Conservation (phyloP, 1,284 basidiomycete genomes). For the Tilletiaria anomala region DNA sequence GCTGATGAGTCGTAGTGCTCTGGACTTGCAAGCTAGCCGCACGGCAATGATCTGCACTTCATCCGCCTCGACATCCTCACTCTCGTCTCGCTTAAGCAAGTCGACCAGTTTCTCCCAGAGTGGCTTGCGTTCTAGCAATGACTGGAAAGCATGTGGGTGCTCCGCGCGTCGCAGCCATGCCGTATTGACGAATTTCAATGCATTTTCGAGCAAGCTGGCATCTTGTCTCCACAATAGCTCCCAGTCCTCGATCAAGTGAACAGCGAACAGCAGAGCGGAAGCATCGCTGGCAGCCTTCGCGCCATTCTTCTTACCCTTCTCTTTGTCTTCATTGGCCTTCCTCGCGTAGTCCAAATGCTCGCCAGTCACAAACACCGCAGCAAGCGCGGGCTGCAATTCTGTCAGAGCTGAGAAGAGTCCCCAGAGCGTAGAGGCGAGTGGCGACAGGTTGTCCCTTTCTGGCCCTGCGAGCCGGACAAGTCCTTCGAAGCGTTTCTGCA, state of each 20-base stretch:
- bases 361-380: conserved; percentile 63
- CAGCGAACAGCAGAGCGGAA: background rate
- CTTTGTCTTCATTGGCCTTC: conserved; percentile 15
- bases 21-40: conserved; percentile 52
- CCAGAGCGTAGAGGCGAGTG: conserved; percentile 50
- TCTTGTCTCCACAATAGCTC: background rate
- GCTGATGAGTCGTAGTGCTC: conserved; percentile 58
- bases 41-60: conserved; percentile 49
- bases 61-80: conserved; percentile 49
- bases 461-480: conserved; percentile 17
- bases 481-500: background rate
- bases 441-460: conserved; percentile 23
- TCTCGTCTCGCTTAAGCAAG: no score
- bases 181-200: conserved; percentile 36
- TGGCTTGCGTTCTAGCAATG: no score
- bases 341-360: conserved; percentile 44
- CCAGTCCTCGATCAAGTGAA: background rate
- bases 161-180: no score
- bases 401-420: conserved; percentile 65
- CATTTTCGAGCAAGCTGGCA: conserved; percentile 6
- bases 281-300: conserved; percentile 17
- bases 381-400: conserved; percentile 73
- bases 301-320: conserved; percentile 17
- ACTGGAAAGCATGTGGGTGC: no score
- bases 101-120: conserved; percentile 49